Evolutionary conservation across 495 filamentous ascomycete species (phyloP).

Genomic region (Copromyces sp.): DNA sequence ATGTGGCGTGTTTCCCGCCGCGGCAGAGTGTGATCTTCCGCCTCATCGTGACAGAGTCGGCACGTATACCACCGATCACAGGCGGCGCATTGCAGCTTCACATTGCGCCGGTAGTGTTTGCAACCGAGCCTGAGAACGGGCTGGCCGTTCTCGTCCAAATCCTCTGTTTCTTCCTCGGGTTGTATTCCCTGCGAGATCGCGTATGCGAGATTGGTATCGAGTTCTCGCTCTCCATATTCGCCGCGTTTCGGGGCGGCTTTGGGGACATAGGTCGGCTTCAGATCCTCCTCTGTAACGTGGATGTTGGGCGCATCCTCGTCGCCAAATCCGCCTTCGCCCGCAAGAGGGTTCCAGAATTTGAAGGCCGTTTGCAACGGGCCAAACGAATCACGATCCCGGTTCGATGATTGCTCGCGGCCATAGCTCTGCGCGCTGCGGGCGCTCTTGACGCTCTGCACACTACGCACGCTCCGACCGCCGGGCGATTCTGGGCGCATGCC

Average conservation of each 20-base stretch:
- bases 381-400: not conserved
- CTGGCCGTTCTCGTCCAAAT: slow-evolving; percentile 35
- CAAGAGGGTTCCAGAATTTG: slow-evolving; percentile 31
- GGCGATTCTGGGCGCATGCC: slow-evolving; percentile 17
- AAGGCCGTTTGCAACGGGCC: slow-evolving; percentile 19
- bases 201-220: slow-evolving; percentile 9
- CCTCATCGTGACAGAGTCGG: slow-evolving; percentile 85
- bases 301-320: slow-evolving; percentile 46
- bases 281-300: slow-evolving; percentile 48
- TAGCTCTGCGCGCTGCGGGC: slow-evolving; percentile 16
- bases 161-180: slow-evolving; percentile 26
- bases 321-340: slow-evolving; percentile 25
- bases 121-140: slow-evolving; percentile 54
- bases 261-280: slow-evolving; percentile 58
- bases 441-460: not conserved
- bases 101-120: slow-evolving; percentile 87
- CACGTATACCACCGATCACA: slow-evolving; percentile 94
- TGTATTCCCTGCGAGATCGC: not conserved
- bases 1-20: slow-evolving; percentile 84
- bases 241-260: slow-evolving; percentile 5
- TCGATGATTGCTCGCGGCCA: not conserved
- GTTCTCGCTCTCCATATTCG: slow-evolving; percentile 2
- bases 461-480: slow-evolving; percentile 15
- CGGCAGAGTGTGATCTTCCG: slow-evolving; percentile 71
- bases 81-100: slow-evolving; percentile 84